Conservation (phyloP, 2,329 filamentous ascomycete species). For the Alternaria sp. region DNA sequence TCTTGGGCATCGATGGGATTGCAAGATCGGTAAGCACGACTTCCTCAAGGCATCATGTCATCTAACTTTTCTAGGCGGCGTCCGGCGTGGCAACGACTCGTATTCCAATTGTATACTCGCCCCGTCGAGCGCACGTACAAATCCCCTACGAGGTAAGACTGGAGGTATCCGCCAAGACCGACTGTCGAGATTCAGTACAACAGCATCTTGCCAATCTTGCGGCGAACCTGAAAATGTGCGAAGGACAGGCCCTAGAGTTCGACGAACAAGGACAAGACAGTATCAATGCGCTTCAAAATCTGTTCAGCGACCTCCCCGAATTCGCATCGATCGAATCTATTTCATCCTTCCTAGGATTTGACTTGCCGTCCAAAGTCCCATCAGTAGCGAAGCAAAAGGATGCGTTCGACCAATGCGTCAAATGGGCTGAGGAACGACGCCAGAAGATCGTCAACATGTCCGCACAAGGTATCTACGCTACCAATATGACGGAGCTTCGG, state of each 20-base stretch:
- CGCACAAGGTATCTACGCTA: background rate
- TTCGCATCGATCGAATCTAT: background rate
- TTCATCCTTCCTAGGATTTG: no score
- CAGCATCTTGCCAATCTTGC: background rate
- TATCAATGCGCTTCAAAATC: background rate
- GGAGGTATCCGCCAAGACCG: background rate
- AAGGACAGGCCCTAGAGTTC: no score
- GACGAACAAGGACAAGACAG: background rate
- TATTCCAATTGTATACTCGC: background rate
- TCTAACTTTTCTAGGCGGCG: background rate
- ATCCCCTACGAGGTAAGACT: background rate
- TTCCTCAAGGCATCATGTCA: background rate
- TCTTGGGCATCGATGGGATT: background rate
- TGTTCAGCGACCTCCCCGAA: background rate
- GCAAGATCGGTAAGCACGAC: background rate
- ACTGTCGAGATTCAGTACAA: background rate
- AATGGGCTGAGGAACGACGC: background rate
- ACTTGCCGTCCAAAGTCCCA: no score
- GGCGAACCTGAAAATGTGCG: no score
- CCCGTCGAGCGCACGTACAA: background rate
- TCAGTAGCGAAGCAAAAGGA: background rate
- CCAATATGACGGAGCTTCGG: background rate
- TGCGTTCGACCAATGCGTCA: background rate
- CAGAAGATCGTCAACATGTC: background rate
- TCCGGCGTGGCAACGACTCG: background rate